Evolutionary conservation across 176 grass and related monocot species (phyloP).

Genomic region (Carex scoparia): DNA sequence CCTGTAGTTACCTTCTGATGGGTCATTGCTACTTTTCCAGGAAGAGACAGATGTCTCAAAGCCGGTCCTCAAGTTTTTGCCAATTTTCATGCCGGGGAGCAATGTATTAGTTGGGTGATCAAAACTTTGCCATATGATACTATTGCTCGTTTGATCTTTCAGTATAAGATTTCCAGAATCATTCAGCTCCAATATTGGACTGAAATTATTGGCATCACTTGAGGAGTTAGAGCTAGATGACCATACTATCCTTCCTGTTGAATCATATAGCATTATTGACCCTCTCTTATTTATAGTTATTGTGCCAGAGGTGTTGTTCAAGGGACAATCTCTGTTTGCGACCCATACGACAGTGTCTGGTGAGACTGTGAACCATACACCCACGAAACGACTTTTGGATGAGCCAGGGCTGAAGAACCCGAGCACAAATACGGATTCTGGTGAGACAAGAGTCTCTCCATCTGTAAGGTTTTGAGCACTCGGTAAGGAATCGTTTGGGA

Average conservation of each 20-base stretch:
- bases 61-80: constrained; percentile 30
- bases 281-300: neutral
- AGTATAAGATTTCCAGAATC: constrained; percentile 24
- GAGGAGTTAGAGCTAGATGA: constrained; percentile 13
- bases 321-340: constrained; percentile 29
- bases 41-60: constrained; percentile 24
- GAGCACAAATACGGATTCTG: constrained; percentile 27
- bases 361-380: constrained; percentile 45
- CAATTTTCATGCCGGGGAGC: constrained; percentile 24
- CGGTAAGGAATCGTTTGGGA: neutral
- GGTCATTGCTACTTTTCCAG: constrained; percentile 36
- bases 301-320: neutral
- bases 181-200: neutral
- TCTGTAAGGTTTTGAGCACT: constrained; percentile 9
- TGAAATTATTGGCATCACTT: neutral
- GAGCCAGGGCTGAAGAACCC: constrained; percentile 37
- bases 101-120: constrained; percentile 24
- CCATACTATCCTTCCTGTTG: neutral
- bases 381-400: constrained; percentile 25
- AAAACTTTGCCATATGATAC: constrained; percentile 24
- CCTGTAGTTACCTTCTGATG: constrained; percentile 5
- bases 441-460: constrained; percentile 33
- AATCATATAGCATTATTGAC: neutral
- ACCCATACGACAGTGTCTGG: constrained; percentile 43
- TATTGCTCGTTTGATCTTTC: neutral